These are phyloP conservation scores for Suillus discolor DNA, from an alignment of 768 basidiomycete genomes.

Conservation along the genomic window DNA sequence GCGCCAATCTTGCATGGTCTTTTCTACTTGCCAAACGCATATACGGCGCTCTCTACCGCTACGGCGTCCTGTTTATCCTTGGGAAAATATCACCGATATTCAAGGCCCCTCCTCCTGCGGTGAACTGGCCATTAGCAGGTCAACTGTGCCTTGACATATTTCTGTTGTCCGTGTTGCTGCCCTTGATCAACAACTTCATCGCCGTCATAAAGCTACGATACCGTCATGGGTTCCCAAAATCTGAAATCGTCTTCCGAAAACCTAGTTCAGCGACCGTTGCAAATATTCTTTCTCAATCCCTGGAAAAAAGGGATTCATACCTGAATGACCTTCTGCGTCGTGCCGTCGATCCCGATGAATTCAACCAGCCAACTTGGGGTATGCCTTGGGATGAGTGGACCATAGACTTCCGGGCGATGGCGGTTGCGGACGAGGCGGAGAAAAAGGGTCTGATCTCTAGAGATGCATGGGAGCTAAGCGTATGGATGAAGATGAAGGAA, in stretches of 20 bases:
- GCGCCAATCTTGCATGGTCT: constrained; percentile 29
- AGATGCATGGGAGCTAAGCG: constrained; percentile 32
- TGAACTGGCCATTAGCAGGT: constrained; percentile 24
- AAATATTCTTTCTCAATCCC: constrained; percentile 24
- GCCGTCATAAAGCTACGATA: constrained; percentile 22
- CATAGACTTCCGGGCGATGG: constrained; percentile 34
- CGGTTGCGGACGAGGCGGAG: constrained; percentile 23
- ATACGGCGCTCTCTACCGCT: constrained; percentile 26
- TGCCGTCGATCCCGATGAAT: constrained; percentile 31
- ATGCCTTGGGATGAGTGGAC: constrained; percentile 37
- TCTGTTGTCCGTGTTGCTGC: constrained; percentile 27
- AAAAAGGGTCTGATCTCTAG: constrained; percentile 22
- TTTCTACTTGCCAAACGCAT: constrained; percentile 26
- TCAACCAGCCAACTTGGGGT: constrained; percentile 26
- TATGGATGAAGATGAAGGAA: constrained; percentile 35
- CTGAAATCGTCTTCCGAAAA: constrained; percentile 34
- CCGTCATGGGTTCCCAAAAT: constrained; percentile 28
- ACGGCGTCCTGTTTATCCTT: constrained; percentile 30
- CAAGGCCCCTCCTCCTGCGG: constrained; percentile 17
- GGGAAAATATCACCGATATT: constrained; percentile 21
- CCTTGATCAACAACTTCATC: constrained; percentile 27
- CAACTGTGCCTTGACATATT: constrained; percentile 28
- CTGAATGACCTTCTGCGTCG: constrained; percentile 29
- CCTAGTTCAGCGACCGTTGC: constrained; percentile 29
- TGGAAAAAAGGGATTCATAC: constrained; percentile 28